phyloP scores from a whole-genome alignment of 2,329 filamentous ascomycete genomes.

The Colletotrichum sp. region DNA sequence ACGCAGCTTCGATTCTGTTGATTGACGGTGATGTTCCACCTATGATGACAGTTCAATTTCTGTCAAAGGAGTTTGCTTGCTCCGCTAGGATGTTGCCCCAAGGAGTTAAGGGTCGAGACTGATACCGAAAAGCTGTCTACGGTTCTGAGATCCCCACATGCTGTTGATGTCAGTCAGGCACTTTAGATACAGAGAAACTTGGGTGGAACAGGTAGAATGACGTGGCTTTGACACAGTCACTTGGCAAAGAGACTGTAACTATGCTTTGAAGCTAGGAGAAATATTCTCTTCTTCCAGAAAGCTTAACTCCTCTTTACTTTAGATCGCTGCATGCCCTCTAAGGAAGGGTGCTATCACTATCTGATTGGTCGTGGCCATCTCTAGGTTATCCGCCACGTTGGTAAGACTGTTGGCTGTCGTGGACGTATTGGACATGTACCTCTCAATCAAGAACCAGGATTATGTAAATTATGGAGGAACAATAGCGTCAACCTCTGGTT shows the following conservation, averaged over 20 bases:
- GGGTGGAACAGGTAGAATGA: neutral
- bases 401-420: neutral
- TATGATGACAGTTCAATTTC: neutral
- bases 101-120: neutral
- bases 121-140: neutral
- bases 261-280: neutral
- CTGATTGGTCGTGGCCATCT: neutral
- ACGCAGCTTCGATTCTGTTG: neutral
- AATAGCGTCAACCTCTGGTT: neutral
- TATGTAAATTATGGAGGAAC: neutral
- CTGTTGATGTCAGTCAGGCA: neutral
- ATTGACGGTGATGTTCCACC: neutral
- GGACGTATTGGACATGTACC: neutral
- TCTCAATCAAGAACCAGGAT: neutral
- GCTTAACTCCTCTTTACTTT: neutral
- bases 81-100: neutral
- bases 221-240: neutral
- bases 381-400: neutral
- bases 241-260: neutral
- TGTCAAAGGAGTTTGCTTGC: neutral
- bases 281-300: neutral
- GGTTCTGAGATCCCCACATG: neutral
- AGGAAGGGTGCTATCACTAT: neutral
- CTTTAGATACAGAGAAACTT: neutral
- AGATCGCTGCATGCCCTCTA: neutral